Evolutionary conservation across 2,329 filamentous ascomycete genomes (phyloP), one percentile per base, ranked within the genome.

Genomic region (Fusarium sp.): DNA sequence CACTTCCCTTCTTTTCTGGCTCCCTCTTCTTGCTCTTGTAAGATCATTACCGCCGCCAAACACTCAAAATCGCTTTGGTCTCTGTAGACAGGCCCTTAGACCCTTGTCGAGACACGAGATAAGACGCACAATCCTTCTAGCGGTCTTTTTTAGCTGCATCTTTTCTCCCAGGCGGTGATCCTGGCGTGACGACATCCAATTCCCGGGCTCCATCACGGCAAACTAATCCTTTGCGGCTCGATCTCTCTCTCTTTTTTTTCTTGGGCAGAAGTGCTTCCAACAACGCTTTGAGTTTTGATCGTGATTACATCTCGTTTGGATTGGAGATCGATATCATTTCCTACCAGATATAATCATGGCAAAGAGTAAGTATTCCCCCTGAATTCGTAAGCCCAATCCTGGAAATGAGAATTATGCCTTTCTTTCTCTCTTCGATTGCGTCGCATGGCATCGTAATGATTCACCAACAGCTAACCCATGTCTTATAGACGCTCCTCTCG

Each of bases 401-500:
- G 33, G 41, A 21, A 33, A 46, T 11, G 11, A 17, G 15, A 14
- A 25, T 21, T 29, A 18, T 57, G 25, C 27, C 13, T 18, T 8
- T 47, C 14, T 18, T 23, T 15, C n/a, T n/a, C n/a, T n/a, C n/a
- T 3, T n/a, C 18, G 21, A 33, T 45, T 18, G 29, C 20, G 6
- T 39, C n/a, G 37, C 23, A 42, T 46, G 35, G 9, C 31, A 50
- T 36, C 10, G 18, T 13, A 20, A 40, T n/a, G 14, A 43, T n/a
- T 33, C 31, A 33, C 20, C 23, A 46, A 25, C 29, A 52, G n/a
- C 43, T 11, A 21, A 43, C 63, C 65, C 27, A 64, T 55, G 50
- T 18, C 4, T 37, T 8, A 39, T 63, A 84, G 82, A 82, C 72
- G 77, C 78, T 25, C 69, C 76, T 48, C 69, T 84, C 40, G 80